Conservation (phyloP, 257 asterid species). For the Capsicum pubescens region DNA sequence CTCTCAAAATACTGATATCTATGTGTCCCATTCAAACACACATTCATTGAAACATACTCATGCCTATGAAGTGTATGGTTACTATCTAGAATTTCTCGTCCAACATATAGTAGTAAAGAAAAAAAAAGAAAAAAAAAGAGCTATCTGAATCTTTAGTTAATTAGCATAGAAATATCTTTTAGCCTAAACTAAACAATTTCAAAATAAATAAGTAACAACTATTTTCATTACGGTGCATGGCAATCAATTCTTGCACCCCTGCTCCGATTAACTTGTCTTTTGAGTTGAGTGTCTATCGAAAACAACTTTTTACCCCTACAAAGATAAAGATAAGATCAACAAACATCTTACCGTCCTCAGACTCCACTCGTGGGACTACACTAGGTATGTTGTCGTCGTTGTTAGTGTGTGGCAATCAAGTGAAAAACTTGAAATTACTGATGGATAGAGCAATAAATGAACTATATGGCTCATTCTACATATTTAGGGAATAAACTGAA, state of each 20-base stretch:
- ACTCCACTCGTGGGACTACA: too few relatives aligned
- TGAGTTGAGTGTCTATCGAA: too few relatives aligned
- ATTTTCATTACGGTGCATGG: not conserved
- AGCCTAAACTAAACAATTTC: not conserved
- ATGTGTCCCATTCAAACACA: constrained; percentile 7
- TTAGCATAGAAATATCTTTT: not conserved
- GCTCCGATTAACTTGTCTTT: too few relatives aligned
- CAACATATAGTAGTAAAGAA: not conserved
- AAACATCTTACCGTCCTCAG: too few relatives aligned
- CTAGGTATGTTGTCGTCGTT: too few relatives aligned
- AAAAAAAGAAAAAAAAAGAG: not conserved
- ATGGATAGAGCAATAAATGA: not conserved
- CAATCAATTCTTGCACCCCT: too few relatives aligned
- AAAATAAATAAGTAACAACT: not conserved
- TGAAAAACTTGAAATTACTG: constrained; percentile 6
- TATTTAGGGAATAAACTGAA: not conserved
- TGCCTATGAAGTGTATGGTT: not conserved
- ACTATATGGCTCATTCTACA: not conserved
- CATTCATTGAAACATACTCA: not conserved
- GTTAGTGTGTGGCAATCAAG: not conserved
- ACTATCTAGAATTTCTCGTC: not conserved
- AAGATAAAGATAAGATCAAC: too few relatives aligned
- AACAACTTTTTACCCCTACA: too few relatives aligned
- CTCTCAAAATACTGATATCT: constrained; percentile 10
- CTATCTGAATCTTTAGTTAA: not conserved